Base-by-base conservation (phyloP, 1,284 basidiomycete genomes). In the Heterobasidion irregulare region DNA sequence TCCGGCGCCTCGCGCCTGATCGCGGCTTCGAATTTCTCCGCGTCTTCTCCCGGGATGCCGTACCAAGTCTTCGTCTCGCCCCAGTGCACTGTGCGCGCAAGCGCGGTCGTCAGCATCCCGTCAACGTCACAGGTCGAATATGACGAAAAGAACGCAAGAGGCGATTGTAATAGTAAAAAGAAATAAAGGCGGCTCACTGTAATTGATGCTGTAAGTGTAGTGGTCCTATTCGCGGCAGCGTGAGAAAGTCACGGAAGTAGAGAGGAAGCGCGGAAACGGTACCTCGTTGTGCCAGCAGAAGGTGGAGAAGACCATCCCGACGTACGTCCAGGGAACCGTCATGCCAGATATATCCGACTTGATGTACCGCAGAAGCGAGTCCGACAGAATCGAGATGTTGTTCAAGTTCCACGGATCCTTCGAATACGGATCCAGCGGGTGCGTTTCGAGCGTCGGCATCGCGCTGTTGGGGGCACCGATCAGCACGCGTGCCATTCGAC, bases 31-130 rank as follows among this genome's bases (percentile, higher is more conserved):
- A 99, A 98, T 70, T 92, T 93, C 63, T 93, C 92, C 32, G 96
- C 94, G 63, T 97, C 91, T 54, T 83, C 83, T 26, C 92, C 97
- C 1, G 97, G 96, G 47, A 99, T 89, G 55, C 96, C 96, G 72
- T 99, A 99, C 97, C 97, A 99, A 0, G 96, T 99, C 77, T 99
- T 99, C 47, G 96, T 98, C 68, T 98, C 96, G 38, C 97, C 96
- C 92, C 93, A 98, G 69, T 98, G 96, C 90, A 95, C 94, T 96
- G 64, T 33, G 26, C 45, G 53, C 35, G 38, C 45, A 51, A 56
- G 38, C 38, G 19, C 13, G n/a, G 53, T 53, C 10, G 45, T 52
- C 45, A 41, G 34, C 34, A 32, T 26, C n/a, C 43, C 51, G 19
- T 36, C 33, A 19, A 12, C 18, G 16, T n/a, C 43, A 16, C 26